phyloP scores from a whole-genome alignment of 805 yeast genomes.

The Wickerhamomyces mucosus region DNA sequence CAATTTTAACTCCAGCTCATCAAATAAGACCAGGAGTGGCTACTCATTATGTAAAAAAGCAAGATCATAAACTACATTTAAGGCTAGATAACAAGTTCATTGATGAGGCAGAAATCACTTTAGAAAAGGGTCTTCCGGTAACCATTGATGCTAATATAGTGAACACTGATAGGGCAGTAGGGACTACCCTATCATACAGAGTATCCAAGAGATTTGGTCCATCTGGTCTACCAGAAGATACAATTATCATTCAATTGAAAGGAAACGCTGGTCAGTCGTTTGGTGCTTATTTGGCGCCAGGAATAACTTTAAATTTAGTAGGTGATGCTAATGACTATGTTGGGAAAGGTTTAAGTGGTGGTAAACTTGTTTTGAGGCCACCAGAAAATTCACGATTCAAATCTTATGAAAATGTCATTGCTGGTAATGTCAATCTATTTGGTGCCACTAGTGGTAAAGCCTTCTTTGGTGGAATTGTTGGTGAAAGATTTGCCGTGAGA shows the following conservation, averaged over 20 bases:
- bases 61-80: constrained; percentile 87
- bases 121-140: constrained; percentile 93
- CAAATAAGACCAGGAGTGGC: constrained; percentile 95
- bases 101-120: constrained; percentile 92
- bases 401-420: constrained; percentile 92
- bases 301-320: constrained; percentile 88
- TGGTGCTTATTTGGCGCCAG: constrained; percentile 95
- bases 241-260: constrained; percentile 81
- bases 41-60: constrained; percentile 83
- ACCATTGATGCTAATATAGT: constrained; percentile 88
- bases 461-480: constrained; percentile 93
- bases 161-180: constrained; percentile 94
- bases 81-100: constrained; percentile 92
- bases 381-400: constrained; percentile 76
- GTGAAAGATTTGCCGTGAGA: constrained; percentile 97
- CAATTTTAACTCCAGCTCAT: constrained; percentile 95
- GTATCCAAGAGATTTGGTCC: constrained; percentile 92
- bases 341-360: constrained; percentile 96
- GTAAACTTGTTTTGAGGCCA: constrained; percentile 86
- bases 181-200: constrained; percentile 90
- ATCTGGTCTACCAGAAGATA: constrained; percentile 88
- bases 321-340: constrained; percentile 98
- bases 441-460: constrained; percentile 97
- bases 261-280: constrained; percentile 98
- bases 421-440: constrained; percentile 95